A percentile compares a stretch with the other conserved stretches of the same genome.
Evolutionary conservation across 306 rosid genomes (phyloP).

Genomic region (Canavalia gladiata): DNA sequence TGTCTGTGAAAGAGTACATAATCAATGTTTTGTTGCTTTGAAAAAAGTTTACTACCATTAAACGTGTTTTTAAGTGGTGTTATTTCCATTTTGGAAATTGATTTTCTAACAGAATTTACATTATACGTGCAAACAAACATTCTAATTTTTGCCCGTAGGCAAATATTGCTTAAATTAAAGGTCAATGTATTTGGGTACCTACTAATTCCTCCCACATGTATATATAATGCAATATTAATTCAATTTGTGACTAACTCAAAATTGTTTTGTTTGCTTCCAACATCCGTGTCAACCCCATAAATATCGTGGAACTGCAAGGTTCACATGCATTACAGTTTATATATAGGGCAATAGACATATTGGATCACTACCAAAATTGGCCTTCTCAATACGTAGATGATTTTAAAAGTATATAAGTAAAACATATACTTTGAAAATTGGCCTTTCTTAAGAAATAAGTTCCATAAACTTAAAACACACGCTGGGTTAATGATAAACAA

Average conservation of each 20-base stretch:
- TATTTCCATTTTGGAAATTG: too few species aligned
- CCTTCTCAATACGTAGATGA: neutral
- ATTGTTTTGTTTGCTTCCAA: neutral
- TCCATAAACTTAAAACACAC: neutral
- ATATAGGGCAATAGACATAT: neutral
- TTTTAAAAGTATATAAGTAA: neutral
- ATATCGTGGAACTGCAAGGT: neutral
- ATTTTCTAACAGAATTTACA: too few species aligned
- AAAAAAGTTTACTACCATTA: too few species aligned
- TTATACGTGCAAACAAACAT: too few species aligned
- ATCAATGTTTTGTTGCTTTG: too few species aligned
- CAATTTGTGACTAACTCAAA: neutral
- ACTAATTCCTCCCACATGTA: neutral
- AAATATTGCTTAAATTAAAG: neutral
- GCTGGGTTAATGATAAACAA: neutral
- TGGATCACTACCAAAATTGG: neutral
- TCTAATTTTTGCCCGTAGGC: too few species aligned
- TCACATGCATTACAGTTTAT: constrained; percentile 1
- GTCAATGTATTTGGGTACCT: neutral
- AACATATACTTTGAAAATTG: neutral
- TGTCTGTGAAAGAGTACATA: too few species aligned
- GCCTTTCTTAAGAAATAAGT: neutral
- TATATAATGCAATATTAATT: neutral
- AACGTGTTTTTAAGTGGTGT: too few species aligned
- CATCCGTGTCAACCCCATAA: neutral